Conservation (phyloP, 1,139 yeast species). For the Pichiaceae sp. region DNA sequence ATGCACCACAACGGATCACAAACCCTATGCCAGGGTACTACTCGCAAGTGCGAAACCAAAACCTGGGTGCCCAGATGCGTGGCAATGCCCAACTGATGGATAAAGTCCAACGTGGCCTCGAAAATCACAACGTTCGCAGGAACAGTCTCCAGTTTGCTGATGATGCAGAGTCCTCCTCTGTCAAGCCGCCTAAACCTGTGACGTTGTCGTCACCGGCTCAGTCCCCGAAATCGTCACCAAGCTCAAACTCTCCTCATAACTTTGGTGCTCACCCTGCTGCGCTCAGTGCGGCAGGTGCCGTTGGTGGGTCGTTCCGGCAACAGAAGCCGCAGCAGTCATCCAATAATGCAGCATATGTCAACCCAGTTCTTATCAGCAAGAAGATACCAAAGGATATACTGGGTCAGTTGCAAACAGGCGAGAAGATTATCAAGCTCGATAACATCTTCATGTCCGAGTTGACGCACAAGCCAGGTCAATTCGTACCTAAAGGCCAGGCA, state of each 20-base stretch:
- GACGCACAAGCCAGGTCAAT: slow-evolving; percentile 19
- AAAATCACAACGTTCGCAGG: slow-evolving; percentile 19
- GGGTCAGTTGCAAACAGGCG: slow-evolving; percentile 22
- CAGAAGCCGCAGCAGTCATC: slow-evolving; percentile 10
- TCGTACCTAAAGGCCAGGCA: slow-evolving; percentile 17
- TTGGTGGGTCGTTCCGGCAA: slow-evolving; percentile 17
- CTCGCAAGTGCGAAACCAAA: neutral
- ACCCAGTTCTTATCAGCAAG: slow-evolving; percentile 23
- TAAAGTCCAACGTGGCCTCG: slow-evolving; percentile 22
- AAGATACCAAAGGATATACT: slow-evolving; percentile 22
- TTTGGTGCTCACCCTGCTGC: slow-evolving; percentile 18
- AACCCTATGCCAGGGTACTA: neutral
- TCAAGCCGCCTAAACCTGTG: neutral
- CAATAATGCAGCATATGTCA: slow-evolving; percentile 7
- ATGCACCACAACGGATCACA: neutral
- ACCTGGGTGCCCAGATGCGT: slow-evolving; percentile 3
- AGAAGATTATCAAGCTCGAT: slow-evolving; percentile 30
- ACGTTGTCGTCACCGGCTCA: neutral
- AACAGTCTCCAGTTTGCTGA: slow-evolving; percentile 17
- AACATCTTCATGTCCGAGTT: slow-evolving; percentile 30
- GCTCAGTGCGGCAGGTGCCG: slow-evolving; percentile 25
- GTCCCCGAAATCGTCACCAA: neutral
- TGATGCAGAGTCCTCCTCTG: neutral
- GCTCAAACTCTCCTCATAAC: slow-evolving; percentile 7
- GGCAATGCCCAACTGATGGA: slow-evolving; percentile 23